phyloP scores from a whole-genome alignment of 805 yeast genomes.

The Yarrowia phangngaensis region DNA sequence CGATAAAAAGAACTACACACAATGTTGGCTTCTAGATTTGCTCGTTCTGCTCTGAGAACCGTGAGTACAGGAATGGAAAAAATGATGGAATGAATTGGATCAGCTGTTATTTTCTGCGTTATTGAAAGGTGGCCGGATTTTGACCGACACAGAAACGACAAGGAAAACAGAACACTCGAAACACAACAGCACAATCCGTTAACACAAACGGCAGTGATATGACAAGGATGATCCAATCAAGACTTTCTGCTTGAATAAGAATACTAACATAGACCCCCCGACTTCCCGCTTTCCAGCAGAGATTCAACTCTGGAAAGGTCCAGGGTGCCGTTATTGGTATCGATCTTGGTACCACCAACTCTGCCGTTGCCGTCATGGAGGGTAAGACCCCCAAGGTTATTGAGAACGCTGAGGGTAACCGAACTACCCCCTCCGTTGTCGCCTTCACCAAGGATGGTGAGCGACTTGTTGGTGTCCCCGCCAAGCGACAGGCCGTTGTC shows the following conservation, averaged over 20 bases:
- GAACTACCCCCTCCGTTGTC: slow-evolving; percentile 90
- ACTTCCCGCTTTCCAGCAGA: slow-evolving; percentile 28
- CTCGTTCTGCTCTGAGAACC: slow-evolving; percentile 39
- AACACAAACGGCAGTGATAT: too few species aligned
- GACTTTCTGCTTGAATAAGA: too few species aligned
- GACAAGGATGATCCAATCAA: too few species aligned
- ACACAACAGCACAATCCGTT: too few species aligned
- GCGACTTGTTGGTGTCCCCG: slow-evolving; percentile 89
- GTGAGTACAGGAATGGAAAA: slow-evolving; percentile 29
- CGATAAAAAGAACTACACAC: slow-evolving; percentile 27
- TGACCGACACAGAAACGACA: too few species aligned
- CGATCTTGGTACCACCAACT: slow-evolving; percentile 84
- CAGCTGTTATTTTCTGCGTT: too few species aligned
- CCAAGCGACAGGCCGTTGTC: slow-evolving; percentile 93
- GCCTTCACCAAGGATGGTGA: slow-evolving; percentile 91
- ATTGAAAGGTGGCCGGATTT: not conserved
- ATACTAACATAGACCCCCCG: slow-evolving; percentile 20
- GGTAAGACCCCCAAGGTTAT: slow-evolving; percentile 71
- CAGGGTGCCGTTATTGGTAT: slow-evolving; percentile 72
- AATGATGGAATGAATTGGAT: not conserved
- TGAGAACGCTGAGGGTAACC: slow-evolving; percentile 72
- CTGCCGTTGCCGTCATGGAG: slow-evolving; percentile 84
- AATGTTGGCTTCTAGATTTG: slow-evolving; percentile 44
- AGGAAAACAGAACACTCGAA: too few species aligned
- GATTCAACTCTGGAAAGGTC: slow-evolving; percentile 48